Percentiles rank a stretch among this genome's conserved stretches.
These are phyloP conservation scores for Chaetomiaceae sp. DNA, from an alignment of 2,329 filamentous ascomycete species.

Conservation along the genomic window DNA sequence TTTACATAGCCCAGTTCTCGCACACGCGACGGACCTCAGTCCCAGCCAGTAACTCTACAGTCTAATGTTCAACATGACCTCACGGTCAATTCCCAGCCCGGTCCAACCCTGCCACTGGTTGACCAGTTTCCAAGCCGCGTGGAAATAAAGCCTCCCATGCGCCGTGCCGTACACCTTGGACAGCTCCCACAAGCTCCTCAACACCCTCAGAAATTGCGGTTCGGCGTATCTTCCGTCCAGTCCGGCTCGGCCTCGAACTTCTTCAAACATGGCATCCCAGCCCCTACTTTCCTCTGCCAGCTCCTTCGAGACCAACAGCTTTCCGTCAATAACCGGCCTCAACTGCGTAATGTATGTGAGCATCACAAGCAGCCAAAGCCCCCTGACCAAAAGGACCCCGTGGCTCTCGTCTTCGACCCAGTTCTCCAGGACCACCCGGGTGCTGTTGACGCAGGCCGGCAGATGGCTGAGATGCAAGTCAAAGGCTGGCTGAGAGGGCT, in stretches of 20 bases:
- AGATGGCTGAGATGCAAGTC: conserved; percentile 26
- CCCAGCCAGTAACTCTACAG: conserved; percentile 17
- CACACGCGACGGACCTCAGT: too few relatives aligned
- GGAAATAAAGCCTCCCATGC: conserved; percentile 15
- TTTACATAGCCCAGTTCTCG: too few relatives aligned
- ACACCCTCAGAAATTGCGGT: conserved; percentile 6
- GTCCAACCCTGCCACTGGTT: conserved; percentile 26
- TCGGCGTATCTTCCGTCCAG: not conserved
- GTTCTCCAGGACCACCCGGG: conserved; percentile 20
- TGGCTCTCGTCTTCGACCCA: conserved; percentile 15
- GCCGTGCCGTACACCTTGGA: not conserved
- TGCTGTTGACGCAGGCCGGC: conserved; percentile 23
- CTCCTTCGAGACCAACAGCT: conserved; percentile 15
- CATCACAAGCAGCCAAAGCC: conserved; percentile 26
- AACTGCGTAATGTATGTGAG: conserved; percentile 29
- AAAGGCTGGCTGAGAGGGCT: conserved; percentile 23
- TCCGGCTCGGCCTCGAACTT: not conserved
- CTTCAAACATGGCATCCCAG: conserved; percentile 19
- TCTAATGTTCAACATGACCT: conserved; percentile 26
- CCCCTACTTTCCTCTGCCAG: not conserved
- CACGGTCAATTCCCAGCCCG: conserved; percentile 21
- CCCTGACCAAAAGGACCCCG: conserved; percentile 19
- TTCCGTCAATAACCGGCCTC: conserved; percentile 24
- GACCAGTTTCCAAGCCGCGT: conserved; percentile 25
- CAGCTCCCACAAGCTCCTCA: conserved; percentile 22